phyloP scores from a whole-genome alignment of 116 monocot genomes.

The Papilionanthe hybrid region DNA sequence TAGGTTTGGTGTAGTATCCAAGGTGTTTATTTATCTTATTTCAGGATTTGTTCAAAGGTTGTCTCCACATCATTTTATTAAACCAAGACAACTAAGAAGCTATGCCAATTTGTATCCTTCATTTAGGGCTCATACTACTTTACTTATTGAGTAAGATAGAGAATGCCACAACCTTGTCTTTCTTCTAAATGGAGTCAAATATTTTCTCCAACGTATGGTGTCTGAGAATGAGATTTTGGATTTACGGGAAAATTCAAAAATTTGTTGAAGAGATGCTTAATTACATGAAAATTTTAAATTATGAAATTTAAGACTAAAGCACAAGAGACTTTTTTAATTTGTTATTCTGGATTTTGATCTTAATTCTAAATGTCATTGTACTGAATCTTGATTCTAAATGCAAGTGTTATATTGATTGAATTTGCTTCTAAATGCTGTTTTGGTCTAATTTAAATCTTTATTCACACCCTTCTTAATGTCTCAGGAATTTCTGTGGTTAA shows the following conservation, averaged over 20 bases:
- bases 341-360: neutral
- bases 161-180: no score
- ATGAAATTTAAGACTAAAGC: neutral
- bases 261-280: neutral
- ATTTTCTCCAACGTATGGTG: neutral
- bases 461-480: no score
- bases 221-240: neutral
- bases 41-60: no score
- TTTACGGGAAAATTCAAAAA: neutral
- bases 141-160: no score
- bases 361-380: neutral
- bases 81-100: no score
- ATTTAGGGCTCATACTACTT: no score
- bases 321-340: neutral
- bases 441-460: neutral
- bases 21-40: no score
- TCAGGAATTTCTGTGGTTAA: no score
- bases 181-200: no score
- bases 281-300: neutral
- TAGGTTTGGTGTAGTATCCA: no score
- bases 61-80: no score
- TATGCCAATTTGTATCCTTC: no score
- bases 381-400: neutral
- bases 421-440: neutral
- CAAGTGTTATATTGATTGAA: neutral